phyloP scores from a whole-genome alignment of 2,329 filamentous ascomycete genomes.

The Trichoderma simmonsii region DNA sequence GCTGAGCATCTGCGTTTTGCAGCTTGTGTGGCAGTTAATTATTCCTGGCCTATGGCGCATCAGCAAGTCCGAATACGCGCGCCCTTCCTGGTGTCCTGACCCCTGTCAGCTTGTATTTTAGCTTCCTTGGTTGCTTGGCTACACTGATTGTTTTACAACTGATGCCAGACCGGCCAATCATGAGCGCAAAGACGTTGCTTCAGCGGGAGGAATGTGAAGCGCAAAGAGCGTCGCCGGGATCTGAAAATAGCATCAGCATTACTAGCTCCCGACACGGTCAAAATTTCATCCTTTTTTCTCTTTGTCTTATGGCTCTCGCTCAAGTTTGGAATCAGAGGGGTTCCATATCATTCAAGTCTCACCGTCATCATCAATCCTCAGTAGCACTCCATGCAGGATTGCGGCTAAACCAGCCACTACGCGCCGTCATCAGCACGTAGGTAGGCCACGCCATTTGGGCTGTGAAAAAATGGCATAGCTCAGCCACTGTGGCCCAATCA shows the following conservation, averaged over 20 bases:
- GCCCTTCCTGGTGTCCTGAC: neutral
- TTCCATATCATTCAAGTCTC: neutral
- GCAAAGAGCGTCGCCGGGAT: neutral
- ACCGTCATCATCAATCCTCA: neutral
- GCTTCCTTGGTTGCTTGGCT: neutral
- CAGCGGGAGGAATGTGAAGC: neutral
- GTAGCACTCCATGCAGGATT: neutral
- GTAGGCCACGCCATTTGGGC: neutral
- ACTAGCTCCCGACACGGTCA: neutral
- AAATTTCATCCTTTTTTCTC: neutral
- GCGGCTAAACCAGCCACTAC: constrained; percentile 4
- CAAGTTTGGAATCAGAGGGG: neutral
- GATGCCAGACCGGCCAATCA: neutral
- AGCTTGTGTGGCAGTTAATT: neutral
- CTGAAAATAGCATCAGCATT: neutral
- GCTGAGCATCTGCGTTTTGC: neutral
- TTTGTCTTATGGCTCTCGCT: neutral
- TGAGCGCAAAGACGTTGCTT: neutral
- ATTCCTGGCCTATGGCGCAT: neutral
- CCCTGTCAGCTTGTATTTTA: neutral
- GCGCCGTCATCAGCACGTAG: constrained; percentile 12
- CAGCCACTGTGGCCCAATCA: constrained; percentile 11
- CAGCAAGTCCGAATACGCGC: constrained; percentile 11
- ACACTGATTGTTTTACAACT: neutral
- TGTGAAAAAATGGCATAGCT: neutral